Evolutionary conservation across 176 grass and related monocot species (phyloP).

Genomic region (Urochloa ruziziensis): DNA sequence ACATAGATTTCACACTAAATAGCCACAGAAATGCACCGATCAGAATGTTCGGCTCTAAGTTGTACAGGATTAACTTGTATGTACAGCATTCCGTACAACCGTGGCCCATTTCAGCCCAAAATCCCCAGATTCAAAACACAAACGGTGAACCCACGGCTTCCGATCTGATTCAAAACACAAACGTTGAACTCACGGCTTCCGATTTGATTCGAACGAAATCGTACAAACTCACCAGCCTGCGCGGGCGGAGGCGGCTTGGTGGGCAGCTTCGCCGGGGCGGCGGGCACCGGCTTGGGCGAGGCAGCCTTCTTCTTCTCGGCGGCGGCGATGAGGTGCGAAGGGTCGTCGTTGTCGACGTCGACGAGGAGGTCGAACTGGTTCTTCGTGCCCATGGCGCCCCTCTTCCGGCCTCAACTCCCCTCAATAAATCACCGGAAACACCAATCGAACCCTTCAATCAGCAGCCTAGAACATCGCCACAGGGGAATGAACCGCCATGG

Average conservation of each 20-base stretch:
- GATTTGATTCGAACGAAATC: background rate
- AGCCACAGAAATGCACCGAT: background rate
- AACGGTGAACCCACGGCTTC: background rate
- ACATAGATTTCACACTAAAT: background rate
- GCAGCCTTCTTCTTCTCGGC: slow-evolving; percentile 58
- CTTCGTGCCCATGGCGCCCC: slow-evolving; percentile 46
- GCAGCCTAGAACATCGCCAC: slow-evolving; percentile 13
- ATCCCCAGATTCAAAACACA: background rate
- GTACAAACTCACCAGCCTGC: slow-evolving; percentile 57
- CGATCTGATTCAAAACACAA: background rate
- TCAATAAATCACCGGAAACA: background rate
- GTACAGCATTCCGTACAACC: background rate
- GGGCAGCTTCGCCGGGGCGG: slow-evolving; percentile 47
- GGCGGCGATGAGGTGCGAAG: slow-evolving; percentile 52
- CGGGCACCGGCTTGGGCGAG: slow-evolving; percentile 24
- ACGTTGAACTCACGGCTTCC: background rate
- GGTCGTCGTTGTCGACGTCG: slow-evolving; percentile 74
- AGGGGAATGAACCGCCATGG: slow-evolving; percentile 36
- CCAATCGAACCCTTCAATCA: background rate
- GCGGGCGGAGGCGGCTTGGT: slow-evolving; percentile 62
- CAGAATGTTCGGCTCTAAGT: background rate
- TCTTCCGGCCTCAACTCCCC: background rate
- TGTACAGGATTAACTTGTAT: background rate
- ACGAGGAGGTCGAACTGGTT: slow-evolving; percentile 86
- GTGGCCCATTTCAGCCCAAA: background rate